Base-by-base conservation (phyloP, 129 eudicot genomes). In the Smallanthus sonchifolius region DNA sequence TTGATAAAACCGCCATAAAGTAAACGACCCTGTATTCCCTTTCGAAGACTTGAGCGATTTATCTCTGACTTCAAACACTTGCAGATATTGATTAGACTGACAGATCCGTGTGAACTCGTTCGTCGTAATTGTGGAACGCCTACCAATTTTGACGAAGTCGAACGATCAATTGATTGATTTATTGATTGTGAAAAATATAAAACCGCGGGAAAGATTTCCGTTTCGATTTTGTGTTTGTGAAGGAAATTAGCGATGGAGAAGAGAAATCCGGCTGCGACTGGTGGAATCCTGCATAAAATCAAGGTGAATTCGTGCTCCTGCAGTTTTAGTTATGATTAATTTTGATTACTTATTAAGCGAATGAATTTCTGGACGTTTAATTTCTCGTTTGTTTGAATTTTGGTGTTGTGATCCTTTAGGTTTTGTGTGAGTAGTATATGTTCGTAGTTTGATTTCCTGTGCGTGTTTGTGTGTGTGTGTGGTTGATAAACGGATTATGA, bases 1-100 rank as follows among this genome's bases (percentile, higher is more conserved):
- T 80, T 79, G 77, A 62, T 72, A 43, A 80, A 84, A 80, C 85
- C 83, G 85, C 83, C 87, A 80, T 69, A 77, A 80, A 80, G 85
- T 81, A 77, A 81, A 84, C 85, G 83, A 74, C 75, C 78, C 37
- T 71, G 67, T 64, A 72, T 77, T 68, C 74, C 63, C 77, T 75
- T 73, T 67, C 69, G 68, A 73, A 74, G 74, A 76, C 74, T 72
- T 54, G 28, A 55, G 43, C 47, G 35, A 20, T 73, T 67, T 28
- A 34, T 17, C 42, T 45, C 57, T 70, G 76, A 64, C 77, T 72
- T 34, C 56, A 66, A 47, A 59, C 17, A 71, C 39, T 66, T 60
- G 48, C 70, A 45, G 38, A 74, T 19, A 19, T 7, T 30, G 36
- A 75, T 37, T 17, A 37, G 5, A 69, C 7, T 69, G 2, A 43